Evolutionary conservation across 2,329 filamentous ascomycete species (phyloP).

Genomic region (Pyrenochaeta sp.): DNA sequence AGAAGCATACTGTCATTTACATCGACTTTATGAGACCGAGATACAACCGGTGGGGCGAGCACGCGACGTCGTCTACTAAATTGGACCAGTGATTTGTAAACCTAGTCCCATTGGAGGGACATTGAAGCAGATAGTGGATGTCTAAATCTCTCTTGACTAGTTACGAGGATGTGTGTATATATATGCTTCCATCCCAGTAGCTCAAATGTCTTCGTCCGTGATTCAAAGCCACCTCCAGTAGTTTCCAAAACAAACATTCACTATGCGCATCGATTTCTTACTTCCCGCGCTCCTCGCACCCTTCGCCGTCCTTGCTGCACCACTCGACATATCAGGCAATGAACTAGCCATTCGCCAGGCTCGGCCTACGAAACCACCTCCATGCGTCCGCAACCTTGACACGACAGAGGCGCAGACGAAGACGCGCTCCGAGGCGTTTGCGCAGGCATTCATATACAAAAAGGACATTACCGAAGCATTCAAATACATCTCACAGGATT

Average conservation of each 20-base stretch:
- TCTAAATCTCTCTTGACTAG: too few relatives aligned
- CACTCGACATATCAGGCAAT: conserved; percentile 4
- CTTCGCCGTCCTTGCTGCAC: conserved; percentile 21
- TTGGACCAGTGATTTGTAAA: too few relatives aligned
- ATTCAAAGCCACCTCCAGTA: too few relatives aligned
- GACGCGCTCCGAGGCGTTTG: conserved; percentile 28
- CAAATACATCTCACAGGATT: conserved; percentile 34
- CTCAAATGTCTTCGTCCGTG: not conserved
- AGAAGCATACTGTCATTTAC: not conserved
- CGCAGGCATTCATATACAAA: conserved; percentile 38
- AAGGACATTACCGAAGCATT: conserved; percentile 41
- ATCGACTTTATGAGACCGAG: conserved; percentile 1
- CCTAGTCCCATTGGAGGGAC: too few relatives aligned
- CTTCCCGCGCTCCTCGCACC: conserved; percentile 23
- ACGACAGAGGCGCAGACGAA: conserved; percentile 23
- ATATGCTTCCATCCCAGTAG: too few relatives aligned
- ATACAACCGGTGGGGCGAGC: conserved; percentile 14
- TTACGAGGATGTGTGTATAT: too few relatives aligned
- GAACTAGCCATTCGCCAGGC: conserved; percentile 20
- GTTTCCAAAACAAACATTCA: not conserved
- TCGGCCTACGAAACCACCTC: conserved; percentile 30
- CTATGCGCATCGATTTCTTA: conserved; percentile 30
- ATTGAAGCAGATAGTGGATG: too few relatives aligned
- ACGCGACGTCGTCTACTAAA: not conserved
- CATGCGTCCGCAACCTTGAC: conserved; percentile 27